A percentile compares a stretch with the other conserved stretches of the same genome.
These are phyloP conservation scores for Friedmanniomyces simplex DNA, from an alignment of 495 filamentous ascomycete species.

Conservation along the genomic window DNA sequence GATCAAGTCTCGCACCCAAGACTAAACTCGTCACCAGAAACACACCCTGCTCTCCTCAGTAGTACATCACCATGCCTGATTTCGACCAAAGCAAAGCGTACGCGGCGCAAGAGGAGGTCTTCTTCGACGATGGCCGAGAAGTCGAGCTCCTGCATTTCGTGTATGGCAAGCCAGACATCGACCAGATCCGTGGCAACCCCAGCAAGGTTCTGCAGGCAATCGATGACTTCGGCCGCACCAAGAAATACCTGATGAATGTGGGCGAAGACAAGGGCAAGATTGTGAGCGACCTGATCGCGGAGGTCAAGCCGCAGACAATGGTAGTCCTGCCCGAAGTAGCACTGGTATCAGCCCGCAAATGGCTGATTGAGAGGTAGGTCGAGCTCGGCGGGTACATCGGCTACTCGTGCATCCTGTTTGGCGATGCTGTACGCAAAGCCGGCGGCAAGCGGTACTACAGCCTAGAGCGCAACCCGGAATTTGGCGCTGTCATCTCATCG, in stretches of 20 bases:
- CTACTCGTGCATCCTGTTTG: slow-evolving; percentile 67
- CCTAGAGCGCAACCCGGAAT: slow-evolving; percentile 58
- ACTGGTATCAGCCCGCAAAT: slow-evolving; percentile 1
- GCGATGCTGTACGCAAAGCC: slow-evolving; percentile 45
- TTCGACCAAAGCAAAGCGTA: slow-evolving; percentile 37
- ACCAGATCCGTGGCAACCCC: slow-evolving; percentile 54
- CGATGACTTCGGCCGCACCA: slow-evolving; percentile 55
- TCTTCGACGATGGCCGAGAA: slow-evolving; percentile 62
- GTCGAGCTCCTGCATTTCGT: slow-evolving; percentile 61
- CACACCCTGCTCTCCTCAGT: background rate
- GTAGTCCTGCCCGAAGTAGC: slow-evolving; percentile 19
- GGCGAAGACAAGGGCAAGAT: slow-evolving; percentile 62
- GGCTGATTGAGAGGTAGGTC: slow-evolving; percentile 32
- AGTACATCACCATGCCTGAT: slow-evolving; percentile 8
- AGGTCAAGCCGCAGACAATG: slow-evolving; percentile 55
- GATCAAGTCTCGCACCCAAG: too few species aligned
- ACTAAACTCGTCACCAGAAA: too few species aligned
- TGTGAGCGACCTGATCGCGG: slow-evolving; percentile 51
- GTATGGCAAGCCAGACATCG: slow-evolving; percentile 46
- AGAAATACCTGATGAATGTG: slow-evolving; percentile 69
- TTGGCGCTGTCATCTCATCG: slow-evolving; percentile 50
- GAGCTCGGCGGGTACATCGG: slow-evolving; percentile 77
- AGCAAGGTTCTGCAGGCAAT: slow-evolving; percentile 54
- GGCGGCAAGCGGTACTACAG: slow-evolving; percentile 54
- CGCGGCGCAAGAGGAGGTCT: slow-evolving; percentile 33